These are phyloP conservation scores for Cercospora brassicicola DNA, from an alignment of 2,329 filamentous ascomycete genomes.

Conservation along the genomic window DNA sequence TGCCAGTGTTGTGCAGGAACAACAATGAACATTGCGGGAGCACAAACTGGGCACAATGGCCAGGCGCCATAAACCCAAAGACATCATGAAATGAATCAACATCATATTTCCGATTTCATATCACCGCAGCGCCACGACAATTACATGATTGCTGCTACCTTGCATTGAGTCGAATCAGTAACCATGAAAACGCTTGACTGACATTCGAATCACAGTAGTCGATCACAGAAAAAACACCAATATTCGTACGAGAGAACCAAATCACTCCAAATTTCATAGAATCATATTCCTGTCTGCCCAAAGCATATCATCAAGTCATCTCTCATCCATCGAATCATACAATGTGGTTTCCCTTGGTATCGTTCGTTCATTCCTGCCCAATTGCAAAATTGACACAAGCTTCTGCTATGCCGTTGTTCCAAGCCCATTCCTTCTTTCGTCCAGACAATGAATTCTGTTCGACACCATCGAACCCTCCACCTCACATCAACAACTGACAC, in stretches of 20 bases:
- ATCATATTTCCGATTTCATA: not conserved
- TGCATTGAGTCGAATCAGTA: too few species aligned
- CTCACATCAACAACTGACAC: conserved; percentile 1
- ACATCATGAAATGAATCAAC: not conserved
- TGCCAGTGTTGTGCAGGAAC: not conserved
- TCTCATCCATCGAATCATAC: not conserved
- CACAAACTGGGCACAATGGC: not conserved
- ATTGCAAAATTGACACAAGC: not conserved
- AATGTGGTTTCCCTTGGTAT: not conserved
- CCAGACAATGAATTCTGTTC: too few species aligned
- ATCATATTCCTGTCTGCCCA: not conserved
- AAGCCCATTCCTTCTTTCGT: too few species aligned
- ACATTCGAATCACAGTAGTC: too few species aligned
- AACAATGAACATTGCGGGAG: not conserved
- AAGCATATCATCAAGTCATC: not conserved
- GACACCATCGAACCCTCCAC: too few species aligned
- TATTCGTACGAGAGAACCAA: too few species aligned
- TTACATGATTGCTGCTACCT: too few species aligned
- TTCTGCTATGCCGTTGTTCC: too few species aligned
- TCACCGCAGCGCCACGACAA: too few species aligned
- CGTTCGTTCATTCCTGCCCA: not conserved
- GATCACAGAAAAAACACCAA: too few species aligned
- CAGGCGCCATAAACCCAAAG: not conserved
- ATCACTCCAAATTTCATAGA: not conserved
- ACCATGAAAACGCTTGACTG: too few species aligned